Evolutionary conservation across 495 filamentous ascomycete species (phyloP).

Genomic region (Aspergillus incahuasiensis): DNA sequence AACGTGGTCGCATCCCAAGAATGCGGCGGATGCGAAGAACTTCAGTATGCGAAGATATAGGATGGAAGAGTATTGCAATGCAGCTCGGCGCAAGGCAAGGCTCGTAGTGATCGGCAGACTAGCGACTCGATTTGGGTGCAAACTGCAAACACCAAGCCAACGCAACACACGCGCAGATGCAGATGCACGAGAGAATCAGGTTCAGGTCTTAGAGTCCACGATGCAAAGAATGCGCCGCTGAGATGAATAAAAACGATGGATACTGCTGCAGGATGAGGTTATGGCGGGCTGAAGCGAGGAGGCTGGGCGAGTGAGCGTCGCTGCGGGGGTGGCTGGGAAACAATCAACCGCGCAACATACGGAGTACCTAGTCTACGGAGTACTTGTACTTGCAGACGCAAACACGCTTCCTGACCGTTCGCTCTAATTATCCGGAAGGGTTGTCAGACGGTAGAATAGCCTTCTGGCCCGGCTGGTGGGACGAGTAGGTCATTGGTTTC

Average conservation of each 20-base stretch:
- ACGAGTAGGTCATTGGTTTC: not conserved
- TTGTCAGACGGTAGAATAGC: not conserved
- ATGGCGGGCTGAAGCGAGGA: slow-evolving; percentile 11
- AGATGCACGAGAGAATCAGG: slow-evolving; percentile 5
- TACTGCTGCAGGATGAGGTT: slow-evolving; percentile 10
- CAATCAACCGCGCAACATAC: not conserved
- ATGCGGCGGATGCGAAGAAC: not conserved
- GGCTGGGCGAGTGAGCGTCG: slow-evolving; percentile 22
- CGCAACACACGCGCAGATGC: slow-evolving; percentile 1
- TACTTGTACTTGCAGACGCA: not conserved
- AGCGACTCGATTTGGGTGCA: not conserved
- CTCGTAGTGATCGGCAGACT: not conserved
- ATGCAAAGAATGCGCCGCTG: slow-evolving; percentile 6
- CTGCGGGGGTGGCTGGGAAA: slow-evolving; percentile 28
- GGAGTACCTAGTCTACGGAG: not conserved
- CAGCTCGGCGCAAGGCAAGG: not conserved
- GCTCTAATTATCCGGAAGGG: not conserved
- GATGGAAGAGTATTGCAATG: not conserved
- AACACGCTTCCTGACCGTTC: not conserved
- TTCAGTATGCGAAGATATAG: not conserved
- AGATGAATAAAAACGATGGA: slow-evolving; percentile 9
- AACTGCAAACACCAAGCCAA: slow-evolving; percentile 2
- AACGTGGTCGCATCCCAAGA: not conserved
- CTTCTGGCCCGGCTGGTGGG: not conserved
- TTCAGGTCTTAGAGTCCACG: slow-evolving; percentile 3